Evolutionary conservation across 768 basidiomycete species (phyloP), one percentile per base, ranked within the genome.

Genomic region (Termitomyces titanicus): DNA sequence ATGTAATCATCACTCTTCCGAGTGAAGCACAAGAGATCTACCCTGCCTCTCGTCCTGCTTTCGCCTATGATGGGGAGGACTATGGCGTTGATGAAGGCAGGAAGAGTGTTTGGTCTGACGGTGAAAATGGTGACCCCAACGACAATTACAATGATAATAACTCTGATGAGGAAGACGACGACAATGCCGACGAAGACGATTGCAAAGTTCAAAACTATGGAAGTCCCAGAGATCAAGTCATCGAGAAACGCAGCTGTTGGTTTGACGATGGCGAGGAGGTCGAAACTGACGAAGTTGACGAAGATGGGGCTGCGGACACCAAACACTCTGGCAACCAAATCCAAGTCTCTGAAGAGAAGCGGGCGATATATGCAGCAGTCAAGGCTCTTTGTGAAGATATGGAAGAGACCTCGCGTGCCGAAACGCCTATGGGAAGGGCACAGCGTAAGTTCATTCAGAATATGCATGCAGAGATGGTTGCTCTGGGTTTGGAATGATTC

Each of bases 371-470:
- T 17, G 33, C 53, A 33, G 45, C 24, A 35, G 22, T 59, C 24
- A 47, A 44, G 49, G 18, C 15, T 13, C 27, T 51, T n/a, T 47
- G 49, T 40, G 39, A 39, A 13, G 50, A 55, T 22, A 24, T 55
- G 38, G 49, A 51, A 34, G 50, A 52, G 29, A 55, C 58, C 8
- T 38, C 58, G n/a, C 12, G 42, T 39, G 3, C 17, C 24, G 48
- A 51, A 22, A 48, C 50, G 17, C 29, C 46, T 9, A 13, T 55
- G 54, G 54, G 39, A 33, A 49, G 46, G 47, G 22, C 24, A 8
- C 54, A 55, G 25, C 46, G 29, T 33, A 38, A 5, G 12, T 42
- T 55, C 31, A 55, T 49, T 12, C n/a, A 55, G 12, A 33, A 55
- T 2, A 31, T 34, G 25, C 37, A 13, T 39, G 38, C 38, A 35